Evolutionary conservation across 257 asterid genomes (phyloP), one percentile per base, ranked within the genome.

Genomic region (Solanum chiquidenum): DNA sequence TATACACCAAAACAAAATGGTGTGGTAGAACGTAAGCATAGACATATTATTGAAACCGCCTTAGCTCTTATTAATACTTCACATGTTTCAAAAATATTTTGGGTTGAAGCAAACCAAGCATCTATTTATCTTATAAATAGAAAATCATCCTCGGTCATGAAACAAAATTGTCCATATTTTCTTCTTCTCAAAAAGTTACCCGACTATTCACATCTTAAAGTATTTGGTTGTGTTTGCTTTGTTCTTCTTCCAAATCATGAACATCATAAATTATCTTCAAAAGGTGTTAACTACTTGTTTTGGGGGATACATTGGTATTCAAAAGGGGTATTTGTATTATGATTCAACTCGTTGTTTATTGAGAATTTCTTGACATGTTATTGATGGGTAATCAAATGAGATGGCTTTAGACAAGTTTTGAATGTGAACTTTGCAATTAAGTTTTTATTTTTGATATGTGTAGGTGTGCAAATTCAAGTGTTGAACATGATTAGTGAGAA

Each of bases 21-120:
- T 9, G 75, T 69, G 6, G 88, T 69, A 16, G 85, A 88, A 62
- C 46, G 35, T 7, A 86, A 88, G 79, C n/a, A 86, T 37, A 86
- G 37, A 42, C 88, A 88, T 64, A 77, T 77, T 40, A 16, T 86
- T 25, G 89, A 88, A 79, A 86, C n/a, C 21, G 71, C 68, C 5
- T 21, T 80, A 86, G 72, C 88, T 86, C 88, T 86, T 31, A 25
- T 88, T 16, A 44, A 49, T 16, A 16, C 76, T 37, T 84, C 88
- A 71, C 9, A 38, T 74, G 82, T 75, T 14, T 88, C 86, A 14
- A 14, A 68, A 18, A 14, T 12, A 35, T 75, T 75, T 74, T 75
- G 88, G 38, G 71, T 35, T 13, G 86, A 75, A 40, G 88, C 9
- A 55, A 40, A 60, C 5, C 82, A 60, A 10, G 31, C 82, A 20